These are phyloP conservation scores for Phytopythium ostracodes DNA, from an alignment of 352 stramenopile genomes.

Conservation along the genomic window DNA sequence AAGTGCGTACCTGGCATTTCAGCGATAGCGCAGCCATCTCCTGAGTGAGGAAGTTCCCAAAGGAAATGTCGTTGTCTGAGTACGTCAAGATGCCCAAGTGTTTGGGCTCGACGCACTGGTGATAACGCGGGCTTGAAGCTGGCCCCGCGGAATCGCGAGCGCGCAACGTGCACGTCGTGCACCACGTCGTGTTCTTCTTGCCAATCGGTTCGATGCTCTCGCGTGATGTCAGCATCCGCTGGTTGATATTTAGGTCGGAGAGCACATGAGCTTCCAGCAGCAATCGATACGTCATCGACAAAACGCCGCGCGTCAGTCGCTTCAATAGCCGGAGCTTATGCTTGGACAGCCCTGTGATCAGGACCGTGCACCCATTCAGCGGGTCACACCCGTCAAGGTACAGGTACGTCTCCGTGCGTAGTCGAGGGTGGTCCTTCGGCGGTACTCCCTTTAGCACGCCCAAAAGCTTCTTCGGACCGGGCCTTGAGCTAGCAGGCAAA, in stretches of 20 bases:
- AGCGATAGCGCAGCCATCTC: slow-evolving; percentile 63
- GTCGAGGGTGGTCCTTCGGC: slow-evolving; percentile 17
- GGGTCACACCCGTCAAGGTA: slow-evolving; percentile 95
- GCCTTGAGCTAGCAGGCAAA: slow-evolving; percentile 6
- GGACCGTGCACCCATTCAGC: slow-evolving; percentile 91
- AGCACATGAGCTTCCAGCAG: slow-evolving; percentile 95
- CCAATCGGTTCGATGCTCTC: slow-evolving; percentile 15
- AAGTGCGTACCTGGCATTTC: slow-evolving; percentile 66
- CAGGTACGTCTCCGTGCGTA: slow-evolving; percentile 85
- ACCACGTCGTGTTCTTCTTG: slow-evolving; percentile 51
- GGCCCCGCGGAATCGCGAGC: slow-evolving; percentile 36
- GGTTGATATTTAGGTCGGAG: slow-evolving; percentile 79
- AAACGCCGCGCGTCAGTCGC: slow-evolving; percentile 82
- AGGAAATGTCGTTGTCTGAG: slow-evolving; percentile 70
- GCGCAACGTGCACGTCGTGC: slow-evolving; percentile 67
- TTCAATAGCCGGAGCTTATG: slow-evolving; percentile 92
- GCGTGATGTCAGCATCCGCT: slow-evolving; percentile 18
- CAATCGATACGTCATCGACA: slow-evolving; percentile 95
- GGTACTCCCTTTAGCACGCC: slow-evolving; percentile 24
- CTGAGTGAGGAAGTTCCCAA: slow-evolving; percentile 73
- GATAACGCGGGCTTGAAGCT: slow-evolving; percentile 44
- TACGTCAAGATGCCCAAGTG: slow-evolving; percentile 62
- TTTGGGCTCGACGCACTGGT: slow-evolving; percentile 69
- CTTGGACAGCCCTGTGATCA: slow-evolving; percentile 90
- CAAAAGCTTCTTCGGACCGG: slow-evolving; percentile 15